phyloP scores from a whole-genome alignment of 371 early-diverging fungal genomes.

The Phascolomyces articulosus region DNA sequence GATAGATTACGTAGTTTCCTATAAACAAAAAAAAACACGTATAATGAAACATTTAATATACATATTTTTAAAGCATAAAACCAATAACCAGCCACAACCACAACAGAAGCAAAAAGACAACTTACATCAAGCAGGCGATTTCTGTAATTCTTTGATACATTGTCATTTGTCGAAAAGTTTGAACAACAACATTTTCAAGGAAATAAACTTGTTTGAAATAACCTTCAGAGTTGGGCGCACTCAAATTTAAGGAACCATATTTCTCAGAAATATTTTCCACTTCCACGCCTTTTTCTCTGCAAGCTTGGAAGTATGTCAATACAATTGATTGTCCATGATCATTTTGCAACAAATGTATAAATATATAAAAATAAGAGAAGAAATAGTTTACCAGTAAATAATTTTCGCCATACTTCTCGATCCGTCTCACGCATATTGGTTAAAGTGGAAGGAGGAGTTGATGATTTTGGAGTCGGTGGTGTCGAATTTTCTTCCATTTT shows the following conservation, averaged over 20 bases:
- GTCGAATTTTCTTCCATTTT: background rate
- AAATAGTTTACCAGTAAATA: conserved; percentile 35
- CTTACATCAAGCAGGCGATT: conserved; percentile 55
- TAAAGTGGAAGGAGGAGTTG: background rate
- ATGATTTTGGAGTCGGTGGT: background rate
- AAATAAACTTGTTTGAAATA: conserved; percentile 57
- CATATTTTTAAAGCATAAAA: no score
- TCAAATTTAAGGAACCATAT: conserved; percentile 41
- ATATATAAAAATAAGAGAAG: no score
- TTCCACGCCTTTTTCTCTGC: conserved; percentile 34
- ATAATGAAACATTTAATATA: no score
- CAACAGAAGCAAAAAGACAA: background rate
- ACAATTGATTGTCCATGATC: background rate
- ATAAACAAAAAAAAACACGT: background rate
- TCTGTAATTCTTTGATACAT: conserved; percentile 58
- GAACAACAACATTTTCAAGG: conserved; percentile 46
- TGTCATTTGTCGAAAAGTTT: conserved; percentile 55
- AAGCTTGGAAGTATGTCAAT: conserved; percentile 21
- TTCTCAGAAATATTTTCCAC: conserved; percentile 35
- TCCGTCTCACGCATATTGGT: conserved; percentile 19
- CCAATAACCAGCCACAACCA: no score
- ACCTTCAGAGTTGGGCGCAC: conserved; percentile 50
- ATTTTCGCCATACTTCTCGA: conserved; percentile 38
- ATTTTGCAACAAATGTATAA: no score
- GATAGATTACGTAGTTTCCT: conserved; percentile 51